These are phyloP conservation scores for Aspergillaceae sp. DNA, from an alignment of 2,329 filamentous ascomycete genomes.

Conservation along the genomic window DNA sequence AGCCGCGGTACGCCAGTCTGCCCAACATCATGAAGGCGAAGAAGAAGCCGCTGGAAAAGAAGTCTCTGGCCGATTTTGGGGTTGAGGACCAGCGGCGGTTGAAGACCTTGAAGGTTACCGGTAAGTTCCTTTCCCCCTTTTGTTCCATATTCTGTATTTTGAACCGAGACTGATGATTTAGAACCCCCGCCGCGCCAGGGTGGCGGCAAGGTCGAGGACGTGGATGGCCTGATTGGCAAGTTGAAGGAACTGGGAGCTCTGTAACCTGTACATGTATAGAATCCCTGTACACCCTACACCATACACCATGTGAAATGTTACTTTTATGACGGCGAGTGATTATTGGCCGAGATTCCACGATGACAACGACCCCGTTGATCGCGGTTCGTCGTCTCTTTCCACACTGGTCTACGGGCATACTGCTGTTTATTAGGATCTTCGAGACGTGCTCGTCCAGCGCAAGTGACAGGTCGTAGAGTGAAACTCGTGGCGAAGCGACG, in stretches of 20 bases:
- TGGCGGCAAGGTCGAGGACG: slow-evolving; percentile 94
- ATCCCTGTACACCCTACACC: neutral
- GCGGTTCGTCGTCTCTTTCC: no score
- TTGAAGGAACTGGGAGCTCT: slow-evolving; percentile 93
- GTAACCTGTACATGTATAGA: slow-evolving; percentile 6
- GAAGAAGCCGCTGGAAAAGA: slow-evolving; percentile 98
- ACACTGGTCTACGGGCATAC: no score
- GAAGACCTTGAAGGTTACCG: slow-evolving; percentile 82
- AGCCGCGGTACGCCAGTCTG: slow-evolving; percentile 88
- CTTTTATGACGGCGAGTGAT: neutral
- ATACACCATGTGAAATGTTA: neutral
- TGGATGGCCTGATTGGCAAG: slow-evolving; percentile 86
- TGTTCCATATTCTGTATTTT: slow-evolving; percentile 1
- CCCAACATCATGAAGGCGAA: slow-evolving; percentile 99
- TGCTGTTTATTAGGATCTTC: neutral
- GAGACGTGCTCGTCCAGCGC: neutral
- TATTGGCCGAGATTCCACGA: no score
- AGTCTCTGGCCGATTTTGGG: slow-evolving; percentile 72
- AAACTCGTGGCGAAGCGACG: neutral
- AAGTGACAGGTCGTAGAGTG: neutral
- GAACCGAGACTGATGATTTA: slow-evolving; percentile 22
- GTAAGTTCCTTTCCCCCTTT: slow-evolving; percentile 42
- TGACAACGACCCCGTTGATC: no score
- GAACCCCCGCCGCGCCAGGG: slow-evolving; percentile 84
- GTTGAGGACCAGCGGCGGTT: slow-evolving; percentile 65